Evolutionary conservation across 805 yeast species (phyloP), one percentile per base, ranked within the genome.

Genomic region (Sungouiozyma intestinalis): DNA sequence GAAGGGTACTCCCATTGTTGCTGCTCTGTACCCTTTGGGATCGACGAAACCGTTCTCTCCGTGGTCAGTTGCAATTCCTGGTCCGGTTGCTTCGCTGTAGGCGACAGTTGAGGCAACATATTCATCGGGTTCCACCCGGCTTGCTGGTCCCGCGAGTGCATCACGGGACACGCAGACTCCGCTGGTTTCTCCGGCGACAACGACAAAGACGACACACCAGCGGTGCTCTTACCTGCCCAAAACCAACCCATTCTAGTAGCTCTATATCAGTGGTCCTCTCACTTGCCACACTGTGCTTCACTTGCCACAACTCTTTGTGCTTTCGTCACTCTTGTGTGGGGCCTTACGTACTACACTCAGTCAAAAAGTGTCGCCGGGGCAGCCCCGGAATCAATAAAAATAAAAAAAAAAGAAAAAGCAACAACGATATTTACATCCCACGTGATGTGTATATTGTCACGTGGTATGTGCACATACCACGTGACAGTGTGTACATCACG

Each of bases 1-100:
- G 96, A 85, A 2, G 99, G 99, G 59, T 92, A 92, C 64, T 92
- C 98, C 99, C 99, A 92, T 38, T 80, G 77, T 2, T 94, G 94
- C 46, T 77, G 78, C 2, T 66, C 69, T 13, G 59, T 57, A 21
- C 97, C 97, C 48, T 85, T 74, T 16, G 98, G 98, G 41, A 92
- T 92, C 1, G 85, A 66, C 14, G 95, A 85, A 33, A 79, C 62
- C 1, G 94, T 82, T 52, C 96, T 76, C 35, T 82, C 85, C 0
- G 92, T 85, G 8, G 97, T 87, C 27, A 92, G 68, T 31, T 74
- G 77, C 33, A 85, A 52, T 45, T 72, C 75, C 63, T 92, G 98
- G 20, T 94, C 94, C 1, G 92, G 85, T 3, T 80, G 80, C 53
- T 71, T 75, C 36, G 69, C 73, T 13, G 79, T 69, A 15, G 55